Base-by-base conservation (phyloP, 192 early-diverging fungal species). In the Tieghemiomyces parasiticus region DNA sequence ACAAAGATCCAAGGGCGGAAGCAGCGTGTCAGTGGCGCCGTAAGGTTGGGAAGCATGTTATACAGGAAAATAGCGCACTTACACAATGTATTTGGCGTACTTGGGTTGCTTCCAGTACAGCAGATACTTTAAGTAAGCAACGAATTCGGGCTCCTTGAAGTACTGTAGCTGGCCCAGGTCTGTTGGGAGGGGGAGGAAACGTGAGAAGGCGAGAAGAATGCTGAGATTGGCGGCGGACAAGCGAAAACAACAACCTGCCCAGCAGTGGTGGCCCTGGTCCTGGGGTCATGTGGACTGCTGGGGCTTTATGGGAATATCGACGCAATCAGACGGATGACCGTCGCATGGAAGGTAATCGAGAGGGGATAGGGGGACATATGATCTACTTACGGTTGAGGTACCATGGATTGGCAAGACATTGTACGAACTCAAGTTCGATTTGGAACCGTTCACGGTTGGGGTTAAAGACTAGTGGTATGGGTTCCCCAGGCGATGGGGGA, bases 401-500 rank as follows among this genome's bases (percentile, higher is more conserved):
- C 81, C 83, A 84, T 22, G 94, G 94, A 69, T 95, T 97, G 35
- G 91, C 79, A 16, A 97, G 74, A 62, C 88, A 91, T 70, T 94
- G 91, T 16, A 97, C 76, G 78, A 97, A 97, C 72, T 97, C 94
- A 35, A 96, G 79, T 71, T 96, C 93, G 22, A 92, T 80, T 65
- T 86, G 80, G 61, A 93, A 93, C 25, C 93, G 81, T 60, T 77
- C 75, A 55, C 72, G 67, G 58, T 73, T 52, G 0, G 61, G 48
- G 32, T 48, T 46, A 46, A 42, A 42, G 38, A 42, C 38, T 10
- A 42, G 38, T 16, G 38, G 38, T n/a, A n/a, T n/a, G 16, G 38
- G 38, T 42, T 6, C 38, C 16, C 16, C 38, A 16, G 38, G 38
- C 6, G 16, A 10, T 16, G 16, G 8, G 38, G 8, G 6, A 42